These are phyloP conservation scores for Hypoxylon sp. DNA, from an alignment of 2,329 filamentous ascomycete species.

Conservation along the genomic window DNA sequence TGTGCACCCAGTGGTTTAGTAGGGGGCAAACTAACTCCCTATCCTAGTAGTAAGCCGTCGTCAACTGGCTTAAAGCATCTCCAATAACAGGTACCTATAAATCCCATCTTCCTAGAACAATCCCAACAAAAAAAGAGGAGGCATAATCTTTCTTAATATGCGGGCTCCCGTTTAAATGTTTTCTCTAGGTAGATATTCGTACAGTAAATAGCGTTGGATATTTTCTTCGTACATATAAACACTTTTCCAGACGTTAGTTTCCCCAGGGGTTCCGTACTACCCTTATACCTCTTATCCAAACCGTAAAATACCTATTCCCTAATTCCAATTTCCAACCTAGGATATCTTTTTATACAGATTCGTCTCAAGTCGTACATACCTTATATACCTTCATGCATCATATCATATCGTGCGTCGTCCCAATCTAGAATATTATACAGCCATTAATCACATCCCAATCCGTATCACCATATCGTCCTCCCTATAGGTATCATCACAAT, in stretches of 20 bases:
- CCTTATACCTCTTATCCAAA: too few relatives aligned
- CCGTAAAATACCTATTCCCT: background rate
- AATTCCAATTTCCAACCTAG: background rate
- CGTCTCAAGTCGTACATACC: background rate
- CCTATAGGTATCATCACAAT: constrained; percentile 14
- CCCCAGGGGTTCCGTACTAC: too few relatives aligned
- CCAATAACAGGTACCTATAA: too few relatives aligned
- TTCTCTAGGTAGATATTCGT: too few relatives aligned
- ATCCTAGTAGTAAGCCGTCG: too few relatives aligned
- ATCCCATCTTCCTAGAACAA: too few relatives aligned
- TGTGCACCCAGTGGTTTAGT: too few relatives aligned
- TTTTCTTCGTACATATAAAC: background rate
- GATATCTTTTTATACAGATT: background rate
- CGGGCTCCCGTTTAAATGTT: too few relatives aligned
- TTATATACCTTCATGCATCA: constrained; percentile 22
- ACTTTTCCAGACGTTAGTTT: background rate
- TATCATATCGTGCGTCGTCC: constrained; percentile 7
- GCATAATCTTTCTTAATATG: too few relatives aligned
- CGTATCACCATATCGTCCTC: background rate
- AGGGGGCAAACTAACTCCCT: too few relatives aligned
- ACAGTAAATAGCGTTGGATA: background rate
- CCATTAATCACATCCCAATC: background rate
- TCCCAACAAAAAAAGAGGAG: too few relatives aligned
- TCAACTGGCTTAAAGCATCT: too few relatives aligned
- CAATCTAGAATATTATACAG: background rate